Evolutionary conservation across 176 grass and related monocot species (phyloP).

Genomic region (Hyparrhenia diplandra): DNA sequence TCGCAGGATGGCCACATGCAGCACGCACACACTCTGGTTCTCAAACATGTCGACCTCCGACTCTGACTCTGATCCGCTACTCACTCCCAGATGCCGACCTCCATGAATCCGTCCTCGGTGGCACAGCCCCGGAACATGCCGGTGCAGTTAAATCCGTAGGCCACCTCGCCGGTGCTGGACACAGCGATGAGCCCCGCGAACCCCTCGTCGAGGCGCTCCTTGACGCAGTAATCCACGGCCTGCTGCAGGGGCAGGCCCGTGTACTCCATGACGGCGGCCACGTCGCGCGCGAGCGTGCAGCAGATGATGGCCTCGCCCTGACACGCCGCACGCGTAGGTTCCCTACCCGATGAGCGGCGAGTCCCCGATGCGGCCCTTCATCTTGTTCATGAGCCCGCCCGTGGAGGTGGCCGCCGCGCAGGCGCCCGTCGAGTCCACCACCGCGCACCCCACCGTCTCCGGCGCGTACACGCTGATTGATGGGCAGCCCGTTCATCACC

Average conservation of each 20-base stretch:
- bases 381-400: slow-evolving; percentile 94
- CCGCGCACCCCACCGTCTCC: slow-evolving; percentile 86
- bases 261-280: slow-evolving; percentile 92
- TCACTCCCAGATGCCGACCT: slow-evolving; percentile 91
- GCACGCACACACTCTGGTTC: neutral
- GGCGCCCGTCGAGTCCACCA: slow-evolving; percentile 47
- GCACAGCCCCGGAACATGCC: slow-evolving; percentile 91
- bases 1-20: slow-evolving; percentile 24
- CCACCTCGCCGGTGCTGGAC: slow-evolving; percentile 58
- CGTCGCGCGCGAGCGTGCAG: slow-evolving; percentile 72
- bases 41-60: no score
- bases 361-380: slow-evolving; percentile 78
- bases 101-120: slow-evolving; percentile 82
- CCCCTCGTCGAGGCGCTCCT: slow-evolving; percentile 64
- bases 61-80: neutral
- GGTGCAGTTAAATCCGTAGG: slow-evolving; percentile 64
- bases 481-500: slow-evolving; percentile 83
- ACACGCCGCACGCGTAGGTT: slow-evolving; percentile 76
- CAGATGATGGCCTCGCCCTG: slow-evolving; percentile 95
- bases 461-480: slow-evolving; percentile 96
- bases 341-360: slow-evolving; percentile 80
- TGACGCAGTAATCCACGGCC: slow-evolving; percentile 74
- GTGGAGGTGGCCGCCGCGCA: slow-evolving; percentile 75
- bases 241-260: slow-evolving; percentile 64
- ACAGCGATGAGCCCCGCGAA: slow-evolving; percentile 80